Evolutionary conservation across 495 filamentous ascomycete species (phyloP), one percentile per base, ranked within the genome.

Genomic region (Hypoxylon subgilvum): DNA sequence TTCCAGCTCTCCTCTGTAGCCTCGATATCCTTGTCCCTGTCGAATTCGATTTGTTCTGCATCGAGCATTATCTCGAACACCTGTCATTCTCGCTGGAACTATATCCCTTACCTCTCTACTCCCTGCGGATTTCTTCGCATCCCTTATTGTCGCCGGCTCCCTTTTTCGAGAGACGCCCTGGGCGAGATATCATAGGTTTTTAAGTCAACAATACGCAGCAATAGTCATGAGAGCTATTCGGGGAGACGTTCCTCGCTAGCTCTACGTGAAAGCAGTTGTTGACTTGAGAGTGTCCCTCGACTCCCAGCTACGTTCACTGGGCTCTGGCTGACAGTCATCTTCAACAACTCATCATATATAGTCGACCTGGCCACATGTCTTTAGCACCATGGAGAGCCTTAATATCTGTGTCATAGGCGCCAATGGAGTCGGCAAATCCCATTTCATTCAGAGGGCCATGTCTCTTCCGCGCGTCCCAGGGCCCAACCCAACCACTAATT

Each of bases 351-450:
- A 40, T 25, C 32, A 48, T 32, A 34, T 16, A 45, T n/a, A 13
- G 23, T 25, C 23, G 22, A 41, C n/a, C 17, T 57, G 22, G 25
- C 35, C 42, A 14, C 19, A 55, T 40, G 49, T 27, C 8, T 35
- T 51, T 41, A 27, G 43, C 44, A 50, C 7, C 39, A 83, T 88
- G 75, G 82, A 84, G 55, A 75, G 87, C 67, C 84, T 96, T 66
- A 92, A 90, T 65, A 89, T 97, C 68, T 90, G 86, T 25, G 85
- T 97, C 18, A 83, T 96, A 63, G 94, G 94, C 46, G 82, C 84
- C 61, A 78, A 83, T 61, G 85, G 86, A 42, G 89, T 90, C 27
- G 93, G 93, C 61, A 97, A 97, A 75, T 91, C 90, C 41, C 88
- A 89, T 17, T 96, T 97, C 63, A 88, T 96, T 54, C 87, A 89